phyloP scores from a whole-genome alignment of 129 eudicot species.

The Calendula officinalis region DNA sequence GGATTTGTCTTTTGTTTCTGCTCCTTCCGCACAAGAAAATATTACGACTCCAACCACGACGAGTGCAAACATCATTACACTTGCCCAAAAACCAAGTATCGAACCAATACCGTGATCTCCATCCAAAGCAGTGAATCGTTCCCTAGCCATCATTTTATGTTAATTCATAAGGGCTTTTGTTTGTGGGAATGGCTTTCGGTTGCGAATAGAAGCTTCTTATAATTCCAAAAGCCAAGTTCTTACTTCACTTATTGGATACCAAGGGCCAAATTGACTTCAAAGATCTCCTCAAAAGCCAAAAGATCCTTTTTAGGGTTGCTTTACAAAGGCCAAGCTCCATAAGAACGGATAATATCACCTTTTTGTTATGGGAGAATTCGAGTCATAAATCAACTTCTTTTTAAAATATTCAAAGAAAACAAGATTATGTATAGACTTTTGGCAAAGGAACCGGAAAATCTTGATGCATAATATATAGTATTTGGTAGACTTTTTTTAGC shows the following conservation, averaged over 20 bases:
- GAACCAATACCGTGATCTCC: constrained; percentile 9
- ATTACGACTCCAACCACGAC: constrained; percentile 26
- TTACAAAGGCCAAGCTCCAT: constrained; percentile 16
- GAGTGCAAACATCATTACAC: constrained; percentile 27
- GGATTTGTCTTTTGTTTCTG: constrained; percentile 33
- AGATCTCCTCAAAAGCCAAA: constrained; percentile 20
- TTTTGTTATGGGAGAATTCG: not conserved
- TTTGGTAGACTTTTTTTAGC: no score
- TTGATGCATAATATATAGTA: not conserved
- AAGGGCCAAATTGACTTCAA: constrained; percentile 40
- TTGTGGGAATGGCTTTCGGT: not conserved
- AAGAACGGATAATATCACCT: not conserved
- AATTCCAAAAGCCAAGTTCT: constrained; percentile 31
- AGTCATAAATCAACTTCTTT: not conserved
- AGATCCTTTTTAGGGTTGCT: constrained; percentile 17
- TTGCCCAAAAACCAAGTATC: constrained; percentile 35
- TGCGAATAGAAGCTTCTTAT: constrained; percentile 17
- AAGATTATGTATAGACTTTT: not conserved
- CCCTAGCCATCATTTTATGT: constrained; percentile 33
- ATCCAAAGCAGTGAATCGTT: constrained; percentile 1
- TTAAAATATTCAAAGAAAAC: not conserved
- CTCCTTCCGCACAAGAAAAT: constrained; percentile 49
- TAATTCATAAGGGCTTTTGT: not conserved
- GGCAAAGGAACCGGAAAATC: not conserved
- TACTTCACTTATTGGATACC: constrained; percentile 22